Base-by-base conservation (phyloP, 345 rosid species). In the Turnera subulata region DNA sequence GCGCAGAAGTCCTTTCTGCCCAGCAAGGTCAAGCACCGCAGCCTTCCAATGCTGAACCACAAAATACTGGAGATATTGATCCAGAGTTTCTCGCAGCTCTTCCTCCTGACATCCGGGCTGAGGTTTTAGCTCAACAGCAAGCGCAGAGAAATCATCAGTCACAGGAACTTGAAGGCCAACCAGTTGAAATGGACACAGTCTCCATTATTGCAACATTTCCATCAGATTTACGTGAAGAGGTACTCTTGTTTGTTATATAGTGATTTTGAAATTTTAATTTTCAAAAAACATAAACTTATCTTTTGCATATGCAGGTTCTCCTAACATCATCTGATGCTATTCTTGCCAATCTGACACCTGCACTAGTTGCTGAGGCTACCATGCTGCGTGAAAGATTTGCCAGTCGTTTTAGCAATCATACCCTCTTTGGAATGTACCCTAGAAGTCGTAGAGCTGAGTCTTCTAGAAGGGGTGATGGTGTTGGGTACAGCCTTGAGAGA, bases 181-280 rank as follows among this genome's bases (percentile, higher is more conserved):
- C 98, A 1, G 98, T 92, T 63, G 98, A 92, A 80, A 92, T 92
- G 98, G 98, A 92, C 76, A 84, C 98, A 0, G 98, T 92, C 51
- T 92, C 98, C 57, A 92, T 92, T 58, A 89, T 92, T 70, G 96
- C 98, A 21, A 89, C 98, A 11, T 92, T 92, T 81, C 96, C 98
- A 48, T 84, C 96, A 24, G 98, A 92, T 43, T 67, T 92, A 68
- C 85, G 98, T 46, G 98, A 92, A 80, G 98, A 92, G 96, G 96
- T 86, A 76, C n/a, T 42, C 45, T 11, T 16, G n/a, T 9, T 42
- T 6, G n/a, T 42, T 42, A 16, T n/a, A n/a, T n/a, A 42, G 12
- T 42, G 45, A 42, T 11, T 8, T 8, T 13, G 45, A 42, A 42
- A 42, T 16, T 42, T 16, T 6, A 16, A 6, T 9, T 5, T 42